Percentiles rank a stretch among this genome's conserved stretches.
Evolutionary conservation across 768 basidiomycete genomes (phyloP).

Genomic region (Rhizopogon sp.): DNA sequence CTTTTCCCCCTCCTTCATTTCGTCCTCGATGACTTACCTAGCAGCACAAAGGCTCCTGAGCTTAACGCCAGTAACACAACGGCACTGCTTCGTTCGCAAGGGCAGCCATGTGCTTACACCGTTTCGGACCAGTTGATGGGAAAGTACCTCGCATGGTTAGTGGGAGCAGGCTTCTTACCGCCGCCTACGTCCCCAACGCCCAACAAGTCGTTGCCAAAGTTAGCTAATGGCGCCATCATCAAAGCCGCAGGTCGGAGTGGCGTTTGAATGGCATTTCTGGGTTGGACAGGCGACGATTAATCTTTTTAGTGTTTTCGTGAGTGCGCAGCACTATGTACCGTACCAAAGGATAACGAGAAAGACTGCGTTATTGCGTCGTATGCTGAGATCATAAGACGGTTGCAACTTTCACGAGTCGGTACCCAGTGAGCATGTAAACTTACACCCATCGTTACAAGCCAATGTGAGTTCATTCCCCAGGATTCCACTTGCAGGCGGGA

Average conservation of each 20-base stretch:
- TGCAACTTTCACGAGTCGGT: not conserved
- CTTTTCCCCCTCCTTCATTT: conserved; percentile 96
- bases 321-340: not conserved
- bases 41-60: conserved; percentile 90
- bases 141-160: conserved; percentile 87
- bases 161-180: conserved; percentile 78
- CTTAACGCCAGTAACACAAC: conserved; percentile 83
- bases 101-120: conserved; percentile 38
- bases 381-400: not conserved
- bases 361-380: not conserved
- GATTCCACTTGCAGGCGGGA: no score
- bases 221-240: conserved; percentile 34
- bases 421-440: not conserved
- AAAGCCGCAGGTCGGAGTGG: conserved; percentile 73
- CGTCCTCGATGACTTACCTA: conserved; percentile 94
- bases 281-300: not conserved
- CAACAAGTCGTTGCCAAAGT: conserved; percentile 43
- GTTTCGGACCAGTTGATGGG: conserved; percentile 80
- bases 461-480: no score
- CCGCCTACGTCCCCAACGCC: conserved; percentile 36
- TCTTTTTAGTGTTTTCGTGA: not conserved
- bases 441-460: not conserved
- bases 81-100: conserved; percentile 48
- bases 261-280: conserved; percentile 22
- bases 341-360: not conserved